A percentile compares a stretch with the other conserved stretches of the same genome.
These are phyloP conservation scores for Dipodascus albidus DNA, from an alignment of 805 yeast genomes.

Conservation along the genomic window DNA sequence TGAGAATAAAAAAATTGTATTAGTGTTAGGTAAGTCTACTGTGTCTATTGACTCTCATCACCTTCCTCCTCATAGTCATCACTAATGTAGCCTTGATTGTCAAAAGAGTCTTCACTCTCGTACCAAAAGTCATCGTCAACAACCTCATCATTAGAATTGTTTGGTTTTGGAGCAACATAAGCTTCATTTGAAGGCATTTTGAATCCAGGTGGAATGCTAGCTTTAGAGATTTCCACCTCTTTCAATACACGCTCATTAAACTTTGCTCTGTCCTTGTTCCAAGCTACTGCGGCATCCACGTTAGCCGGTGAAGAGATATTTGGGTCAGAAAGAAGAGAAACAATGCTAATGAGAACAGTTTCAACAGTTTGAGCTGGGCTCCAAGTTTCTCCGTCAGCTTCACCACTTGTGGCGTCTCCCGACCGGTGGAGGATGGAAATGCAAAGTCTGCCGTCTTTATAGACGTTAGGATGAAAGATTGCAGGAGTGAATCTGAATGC, in stretches of 20 bases:
- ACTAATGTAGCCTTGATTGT: slow-evolving; percentile 23
- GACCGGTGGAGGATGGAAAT: slow-evolving; percentile 86
- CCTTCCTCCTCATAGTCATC: background rate
- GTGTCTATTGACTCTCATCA: background rate
- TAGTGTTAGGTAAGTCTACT: background rate
- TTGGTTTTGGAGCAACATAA: slow-evolving; percentile 31
- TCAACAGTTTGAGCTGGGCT: slow-evolving; percentile 68
- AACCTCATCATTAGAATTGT: slow-evolving; percentile 34
- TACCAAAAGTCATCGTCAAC: slow-evolving; percentile 81
- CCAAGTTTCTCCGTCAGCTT: slow-evolving; percentile 92
- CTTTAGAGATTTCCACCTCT: slow-evolving; percentile 61
- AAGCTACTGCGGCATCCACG: slow-evolving; percentile 88
- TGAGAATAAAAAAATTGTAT: background rate
- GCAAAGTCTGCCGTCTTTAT: slow-evolving; percentile 86
- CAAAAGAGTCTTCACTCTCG: slow-evolving; percentile 59
- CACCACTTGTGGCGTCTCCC: slow-evolving; percentile 83
- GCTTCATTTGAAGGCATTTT: slow-evolving; percentile 65
- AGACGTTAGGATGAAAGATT: slow-evolving; percentile 90
- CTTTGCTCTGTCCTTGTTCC: slow-evolving; percentile 68
- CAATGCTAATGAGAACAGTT: slow-evolving; percentile 77
- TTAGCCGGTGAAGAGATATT: slow-evolving; percentile 90
- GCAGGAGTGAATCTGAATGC: slow-evolving; percentile 86
- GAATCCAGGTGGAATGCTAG: slow-evolving; percentile 80
- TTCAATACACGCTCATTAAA: slow-evolving; percentile 65
- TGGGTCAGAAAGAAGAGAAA: slow-evolving; percentile 87